These are phyloP conservation scores for Psidium guajava DNA, from an alignment of 345 rosid species.

Conservation along the genomic window DNA sequence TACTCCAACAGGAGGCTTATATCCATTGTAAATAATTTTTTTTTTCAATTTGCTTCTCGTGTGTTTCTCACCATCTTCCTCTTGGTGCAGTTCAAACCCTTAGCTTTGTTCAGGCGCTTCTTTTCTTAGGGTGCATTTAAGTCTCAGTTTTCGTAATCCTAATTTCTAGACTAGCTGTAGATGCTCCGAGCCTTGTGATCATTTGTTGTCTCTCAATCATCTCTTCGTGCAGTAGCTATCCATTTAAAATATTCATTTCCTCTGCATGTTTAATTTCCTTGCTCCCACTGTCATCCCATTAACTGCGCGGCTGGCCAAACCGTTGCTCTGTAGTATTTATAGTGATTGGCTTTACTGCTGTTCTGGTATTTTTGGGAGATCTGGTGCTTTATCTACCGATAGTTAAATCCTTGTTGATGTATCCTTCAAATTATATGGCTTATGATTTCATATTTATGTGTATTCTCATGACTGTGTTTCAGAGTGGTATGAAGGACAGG, in stretches of 20 bases:
- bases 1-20: background rate
- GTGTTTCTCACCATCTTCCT: background rate
- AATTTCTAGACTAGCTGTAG: background rate
- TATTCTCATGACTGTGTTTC: slow-evolving; percentile 14
- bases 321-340: background rate
- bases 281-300: background rate
- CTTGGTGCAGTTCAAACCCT: background rate
- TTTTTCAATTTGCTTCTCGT: background rate
- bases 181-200: background rate
- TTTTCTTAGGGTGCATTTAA: background rate
- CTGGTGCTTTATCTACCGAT: background rate
- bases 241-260: background rate
- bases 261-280: background rate
- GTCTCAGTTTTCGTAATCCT: background rate
- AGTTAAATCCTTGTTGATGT: background rate
- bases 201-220: background rate
- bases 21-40: background rate
- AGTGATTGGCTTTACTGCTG: background rate
- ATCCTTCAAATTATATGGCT: background rate
- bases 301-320: background rate
- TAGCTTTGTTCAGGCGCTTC: background rate
- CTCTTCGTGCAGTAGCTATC: background rate
- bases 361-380: background rate
- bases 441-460: slow-evolving; percentile 2
- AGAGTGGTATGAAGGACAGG: slow-evolving; percentile 98